Evolutionary conservation across 2,329 filamentous ascomycete genomes (phyloP).

Genomic region (Pseudopyrenochaeta lycopersici): DNA sequence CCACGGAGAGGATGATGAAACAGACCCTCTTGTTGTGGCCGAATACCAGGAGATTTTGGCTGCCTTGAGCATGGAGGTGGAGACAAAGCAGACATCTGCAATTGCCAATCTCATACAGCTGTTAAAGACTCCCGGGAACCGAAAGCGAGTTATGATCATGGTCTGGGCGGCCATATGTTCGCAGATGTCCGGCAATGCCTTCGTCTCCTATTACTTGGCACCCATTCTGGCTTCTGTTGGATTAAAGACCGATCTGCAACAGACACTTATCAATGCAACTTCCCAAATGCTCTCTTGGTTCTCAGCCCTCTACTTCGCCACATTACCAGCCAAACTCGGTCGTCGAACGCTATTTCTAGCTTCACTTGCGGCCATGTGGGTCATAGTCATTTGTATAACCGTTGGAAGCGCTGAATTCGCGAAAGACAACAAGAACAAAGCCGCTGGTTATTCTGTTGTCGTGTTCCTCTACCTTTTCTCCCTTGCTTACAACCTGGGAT

Average conservation of each 20-base stretch:
- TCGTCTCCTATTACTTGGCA: slow-evolving; percentile 48
- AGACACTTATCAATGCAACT: slow-evolving; percentile 49
- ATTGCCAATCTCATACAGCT: slow-evolving; percentile 17
- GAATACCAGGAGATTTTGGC: slow-evolving; percentile 9
- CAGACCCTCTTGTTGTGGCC: slow-evolving; percentile 1
- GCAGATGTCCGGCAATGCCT: slow-evolving; percentile 11
- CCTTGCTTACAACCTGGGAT: slow-evolving; percentile 39
- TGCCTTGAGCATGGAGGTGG: slow-evolving; percentile 12
- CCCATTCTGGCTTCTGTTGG: slow-evolving; percentile 49
- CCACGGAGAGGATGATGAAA: slow-evolving; percentile 56
- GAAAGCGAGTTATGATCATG: slow-evolving; percentile 23
- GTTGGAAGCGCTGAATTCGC: slow-evolving; percentile 53
- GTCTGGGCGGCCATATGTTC: slow-evolving; percentile 22
- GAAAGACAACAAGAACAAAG: too few species aligned
- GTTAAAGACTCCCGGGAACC: slow-evolving; percentile 24
- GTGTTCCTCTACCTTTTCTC: slow-evolving; percentile 12
- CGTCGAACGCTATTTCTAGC: slow-evolving; percentile 56
- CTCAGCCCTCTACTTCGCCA: slow-evolving; percentile 37
- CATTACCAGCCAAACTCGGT: slow-evolving; percentile 53
- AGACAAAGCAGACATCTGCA: too few species aligned
- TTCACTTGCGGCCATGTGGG: slow-evolving; percentile 50
- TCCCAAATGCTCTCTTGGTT: slow-evolving; percentile 54
- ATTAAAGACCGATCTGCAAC: slow-evolving; percentile 42
- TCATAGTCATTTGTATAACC: slow-evolving; percentile 55
- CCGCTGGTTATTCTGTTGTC: slow-evolving; percentile 11